phyloP scores from a whole-genome alignment of 257 asterid species.

The Solanum okadae region DNA sequence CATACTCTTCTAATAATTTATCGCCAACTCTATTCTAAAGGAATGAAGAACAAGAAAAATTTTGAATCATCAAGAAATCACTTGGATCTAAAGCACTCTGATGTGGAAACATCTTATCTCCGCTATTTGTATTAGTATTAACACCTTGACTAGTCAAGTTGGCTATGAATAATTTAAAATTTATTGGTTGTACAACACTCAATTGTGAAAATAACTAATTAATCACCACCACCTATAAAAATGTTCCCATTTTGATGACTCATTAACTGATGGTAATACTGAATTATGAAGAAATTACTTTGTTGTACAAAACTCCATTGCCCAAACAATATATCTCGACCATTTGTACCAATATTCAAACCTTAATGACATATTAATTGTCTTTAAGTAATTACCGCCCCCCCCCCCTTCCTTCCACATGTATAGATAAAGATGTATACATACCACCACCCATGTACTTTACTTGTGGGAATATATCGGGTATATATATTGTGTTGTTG shows the following conservation, averaged over 20 bases:
- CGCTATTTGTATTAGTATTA: too few relatives aligned
- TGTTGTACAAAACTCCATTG: constrained; percentile 86
- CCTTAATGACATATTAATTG: too few relatives aligned
- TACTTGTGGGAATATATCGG: not conserved
- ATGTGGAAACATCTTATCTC: not conserved
- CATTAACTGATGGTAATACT: not conserved
- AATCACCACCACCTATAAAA: constrained; percentile 37
- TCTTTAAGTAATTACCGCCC: too few relatives aligned
- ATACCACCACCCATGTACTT: too few relatives aligned
- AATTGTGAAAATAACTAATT: constrained; percentile 18
- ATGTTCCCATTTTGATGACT: constrained; percentile 23
- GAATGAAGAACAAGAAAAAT: too few relatives aligned
- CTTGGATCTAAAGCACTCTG: too few relatives aligned
- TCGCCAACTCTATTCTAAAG: too few relatives aligned
- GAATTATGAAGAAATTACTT: constrained; percentile 27
- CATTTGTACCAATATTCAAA: too few relatives aligned
- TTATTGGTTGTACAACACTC: too few relatives aligned
- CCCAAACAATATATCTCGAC: constrained; percentile 8
- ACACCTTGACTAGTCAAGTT: constrained; percentile 5
- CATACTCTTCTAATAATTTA: too few relatives aligned
- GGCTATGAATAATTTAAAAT: too few relatives aligned
- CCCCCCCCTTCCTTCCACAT: not conserved
- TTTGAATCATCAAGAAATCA: not conserved
- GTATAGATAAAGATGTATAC: too few relatives aligned
- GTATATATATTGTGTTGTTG: not conserved